Base-by-base conservation (phyloP, 768 basidiomycete genomes). In the Basidioascus undulatus region DNA sequence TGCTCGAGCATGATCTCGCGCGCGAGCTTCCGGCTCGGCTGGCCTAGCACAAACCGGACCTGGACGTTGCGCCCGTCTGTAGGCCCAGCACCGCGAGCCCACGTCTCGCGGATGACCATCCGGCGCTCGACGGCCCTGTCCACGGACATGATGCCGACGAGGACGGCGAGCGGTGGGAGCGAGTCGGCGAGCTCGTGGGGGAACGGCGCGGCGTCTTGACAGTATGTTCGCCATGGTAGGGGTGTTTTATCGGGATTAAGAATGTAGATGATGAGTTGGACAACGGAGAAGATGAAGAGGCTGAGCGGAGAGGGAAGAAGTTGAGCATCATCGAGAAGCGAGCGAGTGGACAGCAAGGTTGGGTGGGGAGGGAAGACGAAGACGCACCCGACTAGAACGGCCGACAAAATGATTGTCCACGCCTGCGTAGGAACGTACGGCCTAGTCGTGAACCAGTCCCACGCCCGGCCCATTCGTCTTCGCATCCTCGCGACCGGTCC, bases 221-320 rank as follows among this genome's bases (percentile, higher is more conserved):
- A 96, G 56, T 89, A 92, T 18, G 76, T 72, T 50, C 84, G 72
- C 86, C 86, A 96, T 35, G 86, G 86, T 6, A 92, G 62, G 18
- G 84, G 77, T 39, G 78, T 74, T 58, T 92, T 94, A 66, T 96
- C 89, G 43, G 86, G 87, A 56, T 92, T 87, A 54, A 94, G 68
- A 46, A 87, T 68, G 59, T 92, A 78, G 53, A 84, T 84, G 59
- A 94, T 67, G 41, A 81, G 64, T 44, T 86, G 70, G 24, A 86
- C 87, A 51, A 87, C 65, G 45, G 72, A 72, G 44, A 81, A 72
- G 40, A 78, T 78, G 55, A 92, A 74, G 47, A 73, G 62, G 39
- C 74, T 74, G 51, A 89, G 45, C 86, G 65, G 50, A 81, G 63
- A 23, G 74, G 65, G 43, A 79, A 64, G 47, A 77, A 46, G 37